These are phyloP conservation scores for Boletus speciosus DNA, from an alignment of 768 basidiomycete species.

Conservation along the genomic window DNA sequence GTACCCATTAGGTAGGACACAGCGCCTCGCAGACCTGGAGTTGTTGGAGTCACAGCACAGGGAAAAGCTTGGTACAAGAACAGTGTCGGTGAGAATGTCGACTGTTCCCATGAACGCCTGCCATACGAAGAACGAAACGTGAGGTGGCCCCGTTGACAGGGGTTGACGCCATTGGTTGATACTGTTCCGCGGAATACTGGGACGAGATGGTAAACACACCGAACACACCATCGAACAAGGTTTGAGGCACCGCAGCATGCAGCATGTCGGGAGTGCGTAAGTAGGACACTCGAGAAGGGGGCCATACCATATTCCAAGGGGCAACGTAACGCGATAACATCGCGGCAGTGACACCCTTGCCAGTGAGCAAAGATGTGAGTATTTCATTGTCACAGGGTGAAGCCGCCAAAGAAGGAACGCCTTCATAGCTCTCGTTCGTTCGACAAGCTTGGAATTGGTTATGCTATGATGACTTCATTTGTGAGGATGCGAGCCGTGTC, in stretches of 20 bases:
- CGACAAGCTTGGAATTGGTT: not conserved
- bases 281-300: conserved; percentile 7
- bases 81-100: conserved; percentile 6
- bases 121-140: not conserved
- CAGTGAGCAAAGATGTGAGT: not conserved
- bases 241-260: conserved; percentile 10
- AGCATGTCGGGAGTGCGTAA: conserved; percentile 13
- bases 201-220: not conserved
- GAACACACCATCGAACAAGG: conserved; percentile 8
- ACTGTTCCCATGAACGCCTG: not conserved
- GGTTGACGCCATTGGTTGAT: conserved; percentile 1
- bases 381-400: conserved; percentile 16
- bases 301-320: conserved; percentile 3
- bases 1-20: conserved; percentile 4
- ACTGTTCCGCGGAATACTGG: conserved; percentile 18
- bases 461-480: conserved; percentile 20
- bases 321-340: conserved; percentile 12
- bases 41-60: not conserved
- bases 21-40: not conserved
- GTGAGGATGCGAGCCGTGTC: conserved; percentile 3
- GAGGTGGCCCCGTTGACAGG: conserved; percentile 1
- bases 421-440: not conserved
- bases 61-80: not conserved
- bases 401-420: conserved; percentile 4
- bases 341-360: conserved; percentile 4